A percentile compares a stretch with the other conserved stretches of the same genome.
phyloP scores from a whole-genome alignment of 78 protist species.

The Speleostelium caveatum region DNA sequence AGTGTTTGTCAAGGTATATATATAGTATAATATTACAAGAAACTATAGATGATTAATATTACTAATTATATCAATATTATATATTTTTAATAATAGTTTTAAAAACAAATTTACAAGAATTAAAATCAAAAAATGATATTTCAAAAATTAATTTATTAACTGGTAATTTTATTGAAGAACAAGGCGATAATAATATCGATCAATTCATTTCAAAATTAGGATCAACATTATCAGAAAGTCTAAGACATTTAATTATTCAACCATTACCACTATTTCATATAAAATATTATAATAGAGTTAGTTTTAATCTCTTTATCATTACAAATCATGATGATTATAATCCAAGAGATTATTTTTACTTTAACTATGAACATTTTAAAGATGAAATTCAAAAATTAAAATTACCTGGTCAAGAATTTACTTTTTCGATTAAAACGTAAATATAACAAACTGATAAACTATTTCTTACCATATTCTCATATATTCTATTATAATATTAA shows the following conservation, averaged over 20 bases:
- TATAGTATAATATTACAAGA: too few species aligned
- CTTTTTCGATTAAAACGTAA: slow-evolving; percentile 33
- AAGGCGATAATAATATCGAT: slow-evolving; percentile 37
- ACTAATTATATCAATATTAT: too few species aligned
- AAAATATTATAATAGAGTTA: slow-evolving; percentile 31
- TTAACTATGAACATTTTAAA: slow-evolving; percentile 73
- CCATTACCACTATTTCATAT: slow-evolving; percentile 70
- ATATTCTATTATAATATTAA: too few species aligned
- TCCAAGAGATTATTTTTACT: slow-evolving; percentile 44
- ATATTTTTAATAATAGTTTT: too few species aligned
- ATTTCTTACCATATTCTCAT: too few species aligned
- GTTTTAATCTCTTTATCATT: slow-evolving; percentile 54
- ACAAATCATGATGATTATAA: slow-evolving; percentile 48
- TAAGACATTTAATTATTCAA: slow-evolving; percentile 54
- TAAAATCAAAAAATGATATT: too few species aligned
- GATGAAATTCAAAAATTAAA: slow-evolving; percentile 49
- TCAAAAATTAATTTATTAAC: slow-evolving; percentile 7
- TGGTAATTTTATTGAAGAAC: slow-evolving; percentile 38
- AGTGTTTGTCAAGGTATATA: too few species aligned
- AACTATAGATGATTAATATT: too few species aligned
- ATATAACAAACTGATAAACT: too few species aligned
- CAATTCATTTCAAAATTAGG: slow-evolving; percentile 46
- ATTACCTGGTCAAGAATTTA: slow-evolving; percentile 65
- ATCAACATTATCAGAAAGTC: slow-evolving; percentile 46
- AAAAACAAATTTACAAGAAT: too few species aligned